Percentiles rank a stretch among this genome's conserved stretches.
These are phyloP conservation scores for Ajuga chamaepitys DNA, from an alignment of 257 asterid genomes.

Conservation along the genomic window DNA sequence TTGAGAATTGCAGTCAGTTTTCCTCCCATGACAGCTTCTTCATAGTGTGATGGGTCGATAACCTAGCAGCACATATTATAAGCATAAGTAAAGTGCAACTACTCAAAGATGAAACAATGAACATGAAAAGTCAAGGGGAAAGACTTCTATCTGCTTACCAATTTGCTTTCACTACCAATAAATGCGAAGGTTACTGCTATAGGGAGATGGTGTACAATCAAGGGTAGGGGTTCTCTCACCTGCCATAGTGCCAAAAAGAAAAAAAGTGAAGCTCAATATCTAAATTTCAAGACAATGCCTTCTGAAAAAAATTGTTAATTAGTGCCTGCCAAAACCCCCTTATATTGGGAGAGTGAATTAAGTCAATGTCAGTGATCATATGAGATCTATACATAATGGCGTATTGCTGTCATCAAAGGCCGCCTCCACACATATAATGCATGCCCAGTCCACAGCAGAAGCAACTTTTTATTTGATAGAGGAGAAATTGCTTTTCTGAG, in stretches of 20 bases:
- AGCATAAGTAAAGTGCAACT: conserved; percentile 4
- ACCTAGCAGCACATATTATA: conserved; percentile 39
- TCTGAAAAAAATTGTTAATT: not conserved
- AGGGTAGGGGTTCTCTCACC: conserved; percentile 89
- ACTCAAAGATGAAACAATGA: not conserved
- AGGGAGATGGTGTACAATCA: conserved; percentile 94
- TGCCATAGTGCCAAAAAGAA: conserved; percentile 31
- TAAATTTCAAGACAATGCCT: not conserved
- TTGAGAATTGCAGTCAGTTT: conserved; percentile 77
- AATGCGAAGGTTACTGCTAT: conserved; percentile 87
- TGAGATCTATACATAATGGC: not conserved
- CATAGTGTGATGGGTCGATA: conserved; percentile 83
- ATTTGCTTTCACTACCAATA: conserved; percentile 61
- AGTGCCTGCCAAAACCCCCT: not conserved
- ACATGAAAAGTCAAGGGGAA: not conserved
- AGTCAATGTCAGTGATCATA: conserved; percentile 3
- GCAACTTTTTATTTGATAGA: not conserved
- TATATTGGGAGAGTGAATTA: not conserved
- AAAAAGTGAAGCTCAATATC: conserved; percentile 12
- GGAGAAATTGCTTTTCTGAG: not conserved
- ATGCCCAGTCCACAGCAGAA: not conserved
- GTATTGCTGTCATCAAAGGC: not conserved
- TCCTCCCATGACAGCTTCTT: conserved; percentile 94
- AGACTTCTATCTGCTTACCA: conserved; percentile 35
- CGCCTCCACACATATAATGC: not conserved